A percentile compares a stretch with the other conserved stretches of the same genome.
Evolutionary conservation across 345 rosid genomes (phyloP).

Genomic region (Eucalyptus grandis): DNA sequence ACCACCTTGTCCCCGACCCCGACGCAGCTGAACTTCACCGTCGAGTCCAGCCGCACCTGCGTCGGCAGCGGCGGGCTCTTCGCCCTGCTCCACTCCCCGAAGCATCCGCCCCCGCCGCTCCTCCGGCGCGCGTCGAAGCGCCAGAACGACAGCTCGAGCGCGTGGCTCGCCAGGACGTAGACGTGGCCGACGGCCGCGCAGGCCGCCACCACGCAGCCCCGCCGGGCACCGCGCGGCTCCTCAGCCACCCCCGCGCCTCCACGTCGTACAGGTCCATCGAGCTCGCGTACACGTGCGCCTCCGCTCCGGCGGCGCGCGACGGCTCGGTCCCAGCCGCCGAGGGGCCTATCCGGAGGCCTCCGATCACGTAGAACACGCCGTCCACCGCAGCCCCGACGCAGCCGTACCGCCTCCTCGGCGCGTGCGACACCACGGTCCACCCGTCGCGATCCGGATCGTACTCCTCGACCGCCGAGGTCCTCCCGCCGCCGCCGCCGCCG

Average conservation of each 20-base stretch:
- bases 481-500: constrained; percentile 27
- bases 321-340: background rate
- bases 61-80: constrained; percentile 73
- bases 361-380: constrained; percentile 78
- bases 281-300: constrained; percentile 65
- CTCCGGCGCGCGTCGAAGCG: constrained; percentile 52
- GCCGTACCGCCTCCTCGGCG: constrained; percentile 60
- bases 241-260: constrained; percentile 53
- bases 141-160: constrained; percentile 91
- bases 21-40: constrained; percentile 68
- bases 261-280: constrained; percentile 87
- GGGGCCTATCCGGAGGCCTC: constrained; percentile 62
- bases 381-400: constrained; percentile 74
- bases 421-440: constrained; percentile 54
- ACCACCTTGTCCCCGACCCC: constrained; percentile 64
- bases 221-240: constrained; percentile 71
- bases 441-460: constrained; percentile 57
- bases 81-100: constrained; percentile 77
- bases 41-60: constrained; percentile 54
- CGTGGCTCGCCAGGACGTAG: constrained; percentile 68
- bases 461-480: constrained; percentile 58
- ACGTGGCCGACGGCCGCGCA: constrained; percentile 54
- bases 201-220: constrained; percentile 95
- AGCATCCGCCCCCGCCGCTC: background rate
- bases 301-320: constrained; percentile 13